phyloP scores from a whole-genome alignment of 495 filamentous ascomycete genomes.

The Tricharina praecox region DNA sequence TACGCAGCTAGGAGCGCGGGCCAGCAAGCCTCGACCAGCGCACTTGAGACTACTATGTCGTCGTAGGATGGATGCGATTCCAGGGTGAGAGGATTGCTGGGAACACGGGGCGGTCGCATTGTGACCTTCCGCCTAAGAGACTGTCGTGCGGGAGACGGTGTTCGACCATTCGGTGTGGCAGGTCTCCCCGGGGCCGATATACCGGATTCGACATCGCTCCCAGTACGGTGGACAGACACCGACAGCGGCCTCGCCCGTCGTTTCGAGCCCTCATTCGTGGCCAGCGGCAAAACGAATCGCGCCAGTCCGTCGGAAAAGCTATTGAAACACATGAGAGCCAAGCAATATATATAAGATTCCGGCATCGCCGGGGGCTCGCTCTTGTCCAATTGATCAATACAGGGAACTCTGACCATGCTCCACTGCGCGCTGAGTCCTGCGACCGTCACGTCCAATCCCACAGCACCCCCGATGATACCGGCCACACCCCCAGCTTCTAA shows the following conservation, averaged over 20 bases:
- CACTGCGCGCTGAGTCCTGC: constrained; percentile 71
- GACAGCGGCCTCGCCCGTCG: constrained; percentile 10
- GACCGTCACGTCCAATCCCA: constrained; percentile 43
- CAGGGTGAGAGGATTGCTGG: constrained; percentile 61
- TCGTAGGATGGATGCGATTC: constrained; percentile 50
- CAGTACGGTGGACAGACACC: constrained; percentile 13
- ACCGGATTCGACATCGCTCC: constrained; percentile 26
- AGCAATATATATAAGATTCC: constrained; percentile 82
- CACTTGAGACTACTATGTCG: constrained; percentile 57
- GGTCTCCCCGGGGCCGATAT: constrained; percentile 29
- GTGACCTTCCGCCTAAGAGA: constrained; percentile 32
- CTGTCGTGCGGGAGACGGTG: constrained; percentile 27
- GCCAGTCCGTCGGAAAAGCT: constrained; percentile 79
- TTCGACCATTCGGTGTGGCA: constrained; percentile 30
- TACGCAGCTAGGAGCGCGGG: constrained; percentile 84
- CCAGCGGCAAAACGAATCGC: constrained; percentile 79
- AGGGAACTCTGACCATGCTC: constrained; percentile 75
- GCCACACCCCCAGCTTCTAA: constrained; percentile 74
- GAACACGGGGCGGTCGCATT: constrained; percentile 45
- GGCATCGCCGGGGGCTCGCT: constrained; percentile 64
- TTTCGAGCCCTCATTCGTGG: constrained; percentile 46
- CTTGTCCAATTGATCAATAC: constrained; percentile 90
- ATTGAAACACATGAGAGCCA: constrained; percentile 75
- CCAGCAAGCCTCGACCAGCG: constrained; percentile 83
- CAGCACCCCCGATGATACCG: constrained; percentile 67